Conservation (phyloP, 441 rosid species). For the Hypseocharis bilobata region DNA sequence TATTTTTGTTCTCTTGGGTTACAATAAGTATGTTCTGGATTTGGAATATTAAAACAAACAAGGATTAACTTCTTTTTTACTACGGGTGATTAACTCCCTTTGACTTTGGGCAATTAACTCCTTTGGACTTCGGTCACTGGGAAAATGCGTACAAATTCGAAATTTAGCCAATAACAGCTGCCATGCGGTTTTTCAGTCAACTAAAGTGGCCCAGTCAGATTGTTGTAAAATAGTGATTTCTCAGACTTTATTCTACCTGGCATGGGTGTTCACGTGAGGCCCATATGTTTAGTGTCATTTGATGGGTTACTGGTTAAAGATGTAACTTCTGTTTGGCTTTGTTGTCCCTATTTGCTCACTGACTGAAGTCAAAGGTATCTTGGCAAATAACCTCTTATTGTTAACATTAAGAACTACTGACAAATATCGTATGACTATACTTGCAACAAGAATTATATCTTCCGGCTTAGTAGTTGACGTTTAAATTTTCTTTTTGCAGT, state of each 20-base stretch:
- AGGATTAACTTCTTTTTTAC: too few relatives aligned
- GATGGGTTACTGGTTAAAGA: too few relatives aligned
- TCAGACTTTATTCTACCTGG: too few relatives aligned
- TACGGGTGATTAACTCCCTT: too few relatives aligned
- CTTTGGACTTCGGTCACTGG: background rate
- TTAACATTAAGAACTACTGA: background rate
- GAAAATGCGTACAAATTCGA: background rate
- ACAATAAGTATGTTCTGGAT: background rate
- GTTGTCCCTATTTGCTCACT: background rate
- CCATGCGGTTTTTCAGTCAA: too few relatives aligned
- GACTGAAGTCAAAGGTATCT: background rate
- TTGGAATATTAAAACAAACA: too few relatives aligned
- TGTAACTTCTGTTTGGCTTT: background rate
- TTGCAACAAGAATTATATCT: background rate
- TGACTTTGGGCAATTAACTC: too few relatives aligned
- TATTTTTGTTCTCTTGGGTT: background rate
- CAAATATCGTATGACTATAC: background rate
- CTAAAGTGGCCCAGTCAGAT: too few relatives aligned
- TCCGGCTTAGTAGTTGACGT: background rate
- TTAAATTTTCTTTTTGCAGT: slow-evolving; percentile 38
- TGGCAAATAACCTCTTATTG: background rate
- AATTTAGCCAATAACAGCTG: background rate
- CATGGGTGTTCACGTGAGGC: too few relatives aligned
- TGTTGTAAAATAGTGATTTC: too few relatives aligned
- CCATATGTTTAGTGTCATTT: too few relatives aligned